These are phyloP conservation scores for Quercus phellos DNA, from an alignment of 331 rosid species.

Conservation along the genomic window DNA sequence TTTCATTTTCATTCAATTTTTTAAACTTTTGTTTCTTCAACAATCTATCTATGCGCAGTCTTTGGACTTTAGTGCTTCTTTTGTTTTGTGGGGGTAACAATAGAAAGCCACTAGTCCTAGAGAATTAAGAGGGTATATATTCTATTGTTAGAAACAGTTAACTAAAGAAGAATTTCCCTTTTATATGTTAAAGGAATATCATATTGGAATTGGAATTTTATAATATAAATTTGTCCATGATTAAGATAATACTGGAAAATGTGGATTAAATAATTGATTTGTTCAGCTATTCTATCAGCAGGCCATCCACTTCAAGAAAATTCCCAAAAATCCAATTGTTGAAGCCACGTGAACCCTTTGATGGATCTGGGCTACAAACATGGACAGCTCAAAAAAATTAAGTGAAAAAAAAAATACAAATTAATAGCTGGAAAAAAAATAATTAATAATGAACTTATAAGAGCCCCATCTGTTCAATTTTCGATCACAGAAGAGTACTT, in stretches of 20 bases:
- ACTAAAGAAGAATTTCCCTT: neutral
- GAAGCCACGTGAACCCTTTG: constrained; percentile 38
- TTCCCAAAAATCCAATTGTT: constrained; percentile 19
- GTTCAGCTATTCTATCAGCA: neutral
- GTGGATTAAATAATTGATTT: neutral
- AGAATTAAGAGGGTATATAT: neutral
- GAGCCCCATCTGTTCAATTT: constrained; percentile 43
- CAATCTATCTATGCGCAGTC: neutral
- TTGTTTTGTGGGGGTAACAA: neutral
- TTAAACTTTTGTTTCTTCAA: constrained; percentile 11
- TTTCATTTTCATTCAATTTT: too few species aligned
- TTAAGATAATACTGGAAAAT: too few species aligned
- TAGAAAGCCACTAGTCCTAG: neutral
- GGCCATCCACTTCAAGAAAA: neutral
- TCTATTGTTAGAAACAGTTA: neutral
- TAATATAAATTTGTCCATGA: too few species aligned
- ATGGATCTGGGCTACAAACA: constrained; percentile 23
- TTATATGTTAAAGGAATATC: neutral
- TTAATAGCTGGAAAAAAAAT: constrained; percentile 37
- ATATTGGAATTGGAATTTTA: too few species aligned
- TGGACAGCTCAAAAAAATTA: constrained; percentile 32
- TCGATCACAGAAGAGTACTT: constrained; percentile 37
- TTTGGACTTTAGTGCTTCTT: neutral
- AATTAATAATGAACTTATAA: constrained; percentile 31
- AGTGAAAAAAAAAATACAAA: constrained; percentile 14